A percentile compares a stretch with the other conserved stretches of the same genome.
Conservation (phyloP, 2,329 filamentous ascomycete species). For the Diaporthe destruens region DNA sequence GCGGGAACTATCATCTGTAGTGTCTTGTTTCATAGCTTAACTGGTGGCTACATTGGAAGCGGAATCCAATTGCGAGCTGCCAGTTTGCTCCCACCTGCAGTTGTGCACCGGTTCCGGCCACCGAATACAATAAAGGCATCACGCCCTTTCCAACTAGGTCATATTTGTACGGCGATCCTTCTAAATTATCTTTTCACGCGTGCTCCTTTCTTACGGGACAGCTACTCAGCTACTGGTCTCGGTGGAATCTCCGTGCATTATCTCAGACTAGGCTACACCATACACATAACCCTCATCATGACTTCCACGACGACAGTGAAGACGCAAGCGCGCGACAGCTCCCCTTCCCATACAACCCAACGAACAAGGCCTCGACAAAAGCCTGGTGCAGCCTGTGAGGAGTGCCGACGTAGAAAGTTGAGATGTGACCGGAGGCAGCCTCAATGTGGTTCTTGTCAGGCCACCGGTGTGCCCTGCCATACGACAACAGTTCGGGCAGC, state of each 20-base stretch:
- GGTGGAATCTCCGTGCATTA: slow-evolving; percentile 25
- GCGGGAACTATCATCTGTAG: slow-evolving; percentile 32
- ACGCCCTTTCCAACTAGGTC: slow-evolving; percentile 27
- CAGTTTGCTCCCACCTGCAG: not conserved
- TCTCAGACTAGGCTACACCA: not conserved
- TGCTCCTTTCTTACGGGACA: not conserved
- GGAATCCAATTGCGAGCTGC: slow-evolving; percentile 20
- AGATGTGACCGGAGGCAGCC: slow-evolving; percentile 40
- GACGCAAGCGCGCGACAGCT: not conserved
- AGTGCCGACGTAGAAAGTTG: slow-evolving; percentile 33
- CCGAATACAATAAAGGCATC: slow-evolving; percentile 33
- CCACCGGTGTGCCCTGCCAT: slow-evolving; percentile 24
- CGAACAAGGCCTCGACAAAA: slow-evolving; percentile 20
- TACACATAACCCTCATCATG: not conserved
- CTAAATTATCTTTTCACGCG: slow-evolving; percentile 27
- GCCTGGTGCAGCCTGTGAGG: slow-evolving; percentile 29
- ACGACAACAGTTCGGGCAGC: slow-evolving; percentile 33
- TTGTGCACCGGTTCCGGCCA: slow-evolving; percentile 7
- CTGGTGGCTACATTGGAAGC: slow-evolving; percentile 8
- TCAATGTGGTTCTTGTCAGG: slow-evolving; percentile 20
- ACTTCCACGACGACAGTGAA: slow-evolving; percentile 11
- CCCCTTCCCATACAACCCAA: slow-evolving; percentile 15
- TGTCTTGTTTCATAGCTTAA: slow-evolving; percentile 22
- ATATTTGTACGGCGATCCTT: slow-evolving; percentile 8
- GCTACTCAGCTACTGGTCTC: slow-evolving; percentile 16